These are phyloP conservation scores for Ganoderma lucidum DNA, from an alignment of 1,284 basidiomycete genomes.

Conservation along the genomic window DNA sequence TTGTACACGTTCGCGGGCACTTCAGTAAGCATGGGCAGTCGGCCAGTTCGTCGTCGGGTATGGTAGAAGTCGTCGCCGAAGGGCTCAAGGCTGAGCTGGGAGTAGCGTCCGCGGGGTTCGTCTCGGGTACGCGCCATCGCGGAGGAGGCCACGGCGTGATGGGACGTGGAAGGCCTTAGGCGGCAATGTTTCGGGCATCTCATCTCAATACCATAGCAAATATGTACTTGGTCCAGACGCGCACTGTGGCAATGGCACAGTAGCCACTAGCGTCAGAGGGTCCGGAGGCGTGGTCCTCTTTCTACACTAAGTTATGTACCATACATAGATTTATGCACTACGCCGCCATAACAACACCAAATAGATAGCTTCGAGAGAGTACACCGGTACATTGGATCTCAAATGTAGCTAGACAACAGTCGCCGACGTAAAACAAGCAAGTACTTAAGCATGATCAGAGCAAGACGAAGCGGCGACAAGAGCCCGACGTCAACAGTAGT, in stretches of 20 bases:
- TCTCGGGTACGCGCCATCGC: constrained; percentile 10
- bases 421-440: constrained; percentile 21
- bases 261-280: neutral
- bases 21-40: constrained; percentile 47
- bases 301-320: no score
- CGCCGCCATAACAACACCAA: neutral
- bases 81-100: constrained; percentile 63
- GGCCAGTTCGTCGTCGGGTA: constrained; percentile 18
- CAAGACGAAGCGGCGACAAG: constrained; percentile 24
- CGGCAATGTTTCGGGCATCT: neutral
- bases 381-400: constrained; percentile 20
- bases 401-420: constrained; percentile 22
- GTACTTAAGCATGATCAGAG: constrained; percentile 26
- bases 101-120: constrained; percentile 24
- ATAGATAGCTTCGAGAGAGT: constrained; percentile 23
- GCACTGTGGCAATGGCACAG: neutral
- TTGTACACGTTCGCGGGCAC: constrained; percentile 67
- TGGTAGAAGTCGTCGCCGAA: constrained; percentile 49
- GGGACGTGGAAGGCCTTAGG: constrained; percentile 17
- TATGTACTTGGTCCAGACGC: no score
- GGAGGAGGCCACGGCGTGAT: constrained; percentile 11
- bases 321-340: neutral
- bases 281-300: no score
- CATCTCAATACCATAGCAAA: no score
- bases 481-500: constrained; percentile 13